Base-by-base conservation (phyloP, 768 basidiomycete genomes). In the Inosperma sp. region DNA sequence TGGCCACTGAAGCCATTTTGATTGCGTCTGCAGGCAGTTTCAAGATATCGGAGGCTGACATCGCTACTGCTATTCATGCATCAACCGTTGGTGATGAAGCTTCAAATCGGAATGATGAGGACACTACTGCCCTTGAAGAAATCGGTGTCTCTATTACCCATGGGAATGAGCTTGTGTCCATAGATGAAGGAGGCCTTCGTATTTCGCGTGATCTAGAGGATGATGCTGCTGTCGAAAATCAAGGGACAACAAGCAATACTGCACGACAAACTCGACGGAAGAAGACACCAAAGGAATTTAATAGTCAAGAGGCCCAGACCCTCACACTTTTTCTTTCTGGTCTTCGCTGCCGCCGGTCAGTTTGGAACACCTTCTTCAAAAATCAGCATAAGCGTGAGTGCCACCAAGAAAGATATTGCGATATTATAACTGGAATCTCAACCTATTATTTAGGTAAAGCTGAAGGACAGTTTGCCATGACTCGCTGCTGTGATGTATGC, bases 401-500 rank as follows among this genome's bases (percentile, higher is more conserved):
- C 12, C 14, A 21, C 25, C 27, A 16, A 17, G 17, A 14, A 2
- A 4, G 4, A n/a, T 16, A 17, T 43, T 17, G 25, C 17, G 13
- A 41, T 13, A 26, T 30, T 29, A 23, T 47, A 8, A 58, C 42
- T n/a, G 21, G 7, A 26, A 12, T 23, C 21, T 6, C 25, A n/a
- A n/a, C 52, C 46, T 42, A 7, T 19, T 5, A 19, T 39, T 58
- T 5, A 36, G 40, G 8, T 53, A 55, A 43, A 7, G 22, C 14
- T 22, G 7, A 2, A 58, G 50, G 7, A 52, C 26, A 2, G 45
- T 19, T 3, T 58, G 46, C 30, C 45, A 55, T 33, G 19, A 23
- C 8, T 14, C 46, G 53, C 10, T 58, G 57, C 37, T 58, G 57
- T 49, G 57, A 58, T 27, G 51, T 51, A 25, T 58, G 57, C 33